Percentiles rank a stretch among this genome's conserved stretches.
Conservation (phyloP, 2,329 filamentous ascomycete species). For the Colletotrichum spaethianum region DNA sequence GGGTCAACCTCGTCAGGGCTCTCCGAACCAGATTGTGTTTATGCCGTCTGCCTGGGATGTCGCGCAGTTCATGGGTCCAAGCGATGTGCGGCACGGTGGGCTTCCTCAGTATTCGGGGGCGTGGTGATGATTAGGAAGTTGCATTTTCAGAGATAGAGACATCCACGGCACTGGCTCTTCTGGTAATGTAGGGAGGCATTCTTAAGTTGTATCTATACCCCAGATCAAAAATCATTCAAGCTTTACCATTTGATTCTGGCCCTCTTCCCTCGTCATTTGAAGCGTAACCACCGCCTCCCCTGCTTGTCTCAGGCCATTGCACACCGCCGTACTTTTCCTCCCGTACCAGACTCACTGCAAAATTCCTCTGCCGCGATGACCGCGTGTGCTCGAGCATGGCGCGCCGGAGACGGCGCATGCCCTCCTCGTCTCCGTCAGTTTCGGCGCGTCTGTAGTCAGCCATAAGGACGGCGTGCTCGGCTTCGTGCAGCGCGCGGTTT, state of each 20-base stretch:
- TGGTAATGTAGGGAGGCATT: conserved; percentile 1
- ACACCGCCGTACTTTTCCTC: conserved; percentile 20
- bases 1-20: conserved; percentile 12
- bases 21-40: conserved; percentile 19
- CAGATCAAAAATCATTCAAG: conserved; percentile 5
- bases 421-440: conserved; percentile 42
- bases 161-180: not conserved
- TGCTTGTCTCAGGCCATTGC: conserved; percentile 8
- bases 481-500: conserved; percentile 48
- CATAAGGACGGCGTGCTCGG: conserved; percentile 47
- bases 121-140: conserved; percentile 23
- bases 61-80: conserved; percentile 38
- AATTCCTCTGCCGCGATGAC: conserved; percentile 27
- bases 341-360: conserved; percentile 23
- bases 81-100: conserved; percentile 21
- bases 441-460: conserved; percentile 47
- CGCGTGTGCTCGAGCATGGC: conserved; percentile 41
- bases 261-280: not conserved
- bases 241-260: not conserved
- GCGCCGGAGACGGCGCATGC: conserved; percentile 45
- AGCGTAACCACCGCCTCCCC: not conserved
- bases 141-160: not conserved
- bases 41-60: conserved; percentile 37
- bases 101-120: conserved; percentile 31
- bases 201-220: conserved; percentile 37